A percentile compares a stretch with the other conserved stretches of the same genome.
These are phyloP conservation scores for Dactylellina parvicollis DNA, from an alignment of 2,329 filamentous ascomycete genomes.

Conservation along the genomic window DNA sequence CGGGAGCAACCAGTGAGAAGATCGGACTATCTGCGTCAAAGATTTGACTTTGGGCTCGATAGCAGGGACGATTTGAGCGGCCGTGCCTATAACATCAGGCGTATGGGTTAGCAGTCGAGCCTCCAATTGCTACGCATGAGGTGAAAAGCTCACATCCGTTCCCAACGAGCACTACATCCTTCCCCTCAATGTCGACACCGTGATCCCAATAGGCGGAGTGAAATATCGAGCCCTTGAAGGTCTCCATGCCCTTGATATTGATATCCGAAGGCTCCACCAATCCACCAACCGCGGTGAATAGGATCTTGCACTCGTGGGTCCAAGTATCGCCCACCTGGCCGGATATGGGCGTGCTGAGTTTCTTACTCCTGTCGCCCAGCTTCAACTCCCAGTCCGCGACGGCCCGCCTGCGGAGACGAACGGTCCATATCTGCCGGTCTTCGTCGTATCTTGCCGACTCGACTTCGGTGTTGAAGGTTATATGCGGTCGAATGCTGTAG, in stretches of 20 bases:
- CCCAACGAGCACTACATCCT: conserved; percentile 69
- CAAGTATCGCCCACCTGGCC: conserved; percentile 62
- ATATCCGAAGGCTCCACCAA: conserved; percentile 67
- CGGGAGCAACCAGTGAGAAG: conserved; percentile 69
- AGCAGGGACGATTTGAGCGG: conserved; percentile 68
- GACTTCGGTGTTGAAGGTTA: conserved; percentile 70
- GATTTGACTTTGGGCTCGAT: conserved; percentile 66
- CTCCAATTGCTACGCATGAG: too few relatives aligned
- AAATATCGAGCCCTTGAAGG: conserved; percentile 68
- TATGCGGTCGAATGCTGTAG: conserved; percentile 68
- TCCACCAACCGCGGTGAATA: conserved; percentile 68
- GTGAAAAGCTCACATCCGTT: conserved; percentile 65
- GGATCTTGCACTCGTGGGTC: conserved; percentile 66
- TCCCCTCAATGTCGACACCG: conserved; percentile 66
- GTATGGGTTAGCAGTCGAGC: too few relatives aligned
- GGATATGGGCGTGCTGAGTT: conserved; percentile 57
- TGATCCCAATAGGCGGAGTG: conserved; percentile 70
- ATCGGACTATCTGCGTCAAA: conserved; percentile 70
- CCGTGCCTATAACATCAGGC: conserved; percentile 57
- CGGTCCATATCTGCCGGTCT: conserved; percentile 67
- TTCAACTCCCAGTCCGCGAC: conserved; percentile 68
- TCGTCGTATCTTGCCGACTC: conserved; percentile 66
- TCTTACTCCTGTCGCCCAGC: conserved; percentile 59
- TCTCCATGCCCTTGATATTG: conserved; percentile 66
- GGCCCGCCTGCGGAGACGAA: conserved; percentile 65